Evolutionary conservation across 345 rosid species (phyloP).

Genomic region (Eutrema yunnanense): DNA sequence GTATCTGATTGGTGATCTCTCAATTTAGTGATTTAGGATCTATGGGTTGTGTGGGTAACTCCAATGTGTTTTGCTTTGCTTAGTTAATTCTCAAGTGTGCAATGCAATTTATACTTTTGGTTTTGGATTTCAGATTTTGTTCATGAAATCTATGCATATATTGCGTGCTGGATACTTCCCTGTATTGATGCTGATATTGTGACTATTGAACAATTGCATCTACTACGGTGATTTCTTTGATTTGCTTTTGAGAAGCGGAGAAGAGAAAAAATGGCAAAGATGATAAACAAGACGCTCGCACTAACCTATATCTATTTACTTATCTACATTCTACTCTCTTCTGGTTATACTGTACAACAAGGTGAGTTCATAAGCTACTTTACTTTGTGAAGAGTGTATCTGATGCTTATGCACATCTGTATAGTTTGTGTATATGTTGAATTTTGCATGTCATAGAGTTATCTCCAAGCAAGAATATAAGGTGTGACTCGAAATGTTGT

Average conservation of each 20-base stretch:
- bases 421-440: background rate
- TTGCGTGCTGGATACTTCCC: too few relatives aligned
- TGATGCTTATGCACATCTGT: background rate
- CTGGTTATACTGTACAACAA: conserved; percentile 94
- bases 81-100: conserved; percentile 5
- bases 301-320: conserved; percentile 78
- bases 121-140: conserved; percentile 21
- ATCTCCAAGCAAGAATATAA: background rate
- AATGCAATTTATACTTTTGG: background rate
- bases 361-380: conserved; percentile 31
- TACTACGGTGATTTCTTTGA: background rate
- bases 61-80: background rate
- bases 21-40: conserved; percentile 3
- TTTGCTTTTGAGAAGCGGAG: background rate
- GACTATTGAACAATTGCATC: background rate
- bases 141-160: conserved; percentile 15
- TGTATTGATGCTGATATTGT: background rate
- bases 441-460: background rate
- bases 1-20: conserved; percentile 29
- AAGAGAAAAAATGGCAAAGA: conserved; percentile 27
- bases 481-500: background rate
- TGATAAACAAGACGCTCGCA: conserved; percentile 69
- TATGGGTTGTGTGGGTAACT: background rate
- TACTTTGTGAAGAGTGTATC: background rate
- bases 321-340: conserved; percentile 77